Conservation (phyloP, 73 alveolate species). For the Diophrys sp. region DNA sequence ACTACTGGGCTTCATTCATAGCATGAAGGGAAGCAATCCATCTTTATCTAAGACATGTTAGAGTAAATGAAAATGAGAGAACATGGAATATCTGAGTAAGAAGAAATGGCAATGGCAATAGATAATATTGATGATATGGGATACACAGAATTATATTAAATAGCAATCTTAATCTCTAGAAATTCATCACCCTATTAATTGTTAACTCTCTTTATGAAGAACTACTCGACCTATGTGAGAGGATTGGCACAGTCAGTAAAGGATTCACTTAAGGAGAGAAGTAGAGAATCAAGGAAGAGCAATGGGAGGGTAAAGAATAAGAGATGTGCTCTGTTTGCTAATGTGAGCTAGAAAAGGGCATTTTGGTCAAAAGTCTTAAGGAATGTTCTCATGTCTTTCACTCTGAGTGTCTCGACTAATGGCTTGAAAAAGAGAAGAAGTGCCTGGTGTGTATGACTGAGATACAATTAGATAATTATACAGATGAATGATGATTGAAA, state of each 20-base stretch:
- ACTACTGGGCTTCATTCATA: neutral
- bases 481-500: too few species aligned
- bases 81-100: neutral
- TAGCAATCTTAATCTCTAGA: too few species aligned
- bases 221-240: slow-evolving; percentile 64
- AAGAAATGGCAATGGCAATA: neutral
- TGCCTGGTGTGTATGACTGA: neutral
- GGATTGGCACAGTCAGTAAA: slow-evolving; percentile 68
- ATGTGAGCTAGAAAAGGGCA: neutral
- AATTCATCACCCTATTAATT: too few species aligned
- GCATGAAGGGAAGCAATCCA: neutral
- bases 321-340: neutral
- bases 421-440: neutral
- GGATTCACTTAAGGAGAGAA: slow-evolving; percentile 52
- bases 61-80: neutral
- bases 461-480: neutral
- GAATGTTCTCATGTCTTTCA: neutral
- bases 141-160: too few species aligned
- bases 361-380: neutral
- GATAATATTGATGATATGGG: too few species aligned
- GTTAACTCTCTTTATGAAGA: slow-evolving; percentile 77
- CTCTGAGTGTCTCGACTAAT: neutral
- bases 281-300: slow-evolving; percentile 9
- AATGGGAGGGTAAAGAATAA: neutral
- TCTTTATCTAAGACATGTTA: too few species aligned